Conservation (phyloP, 768 basidiomycete species). For the Clitopilus passeckerianus region DNA sequence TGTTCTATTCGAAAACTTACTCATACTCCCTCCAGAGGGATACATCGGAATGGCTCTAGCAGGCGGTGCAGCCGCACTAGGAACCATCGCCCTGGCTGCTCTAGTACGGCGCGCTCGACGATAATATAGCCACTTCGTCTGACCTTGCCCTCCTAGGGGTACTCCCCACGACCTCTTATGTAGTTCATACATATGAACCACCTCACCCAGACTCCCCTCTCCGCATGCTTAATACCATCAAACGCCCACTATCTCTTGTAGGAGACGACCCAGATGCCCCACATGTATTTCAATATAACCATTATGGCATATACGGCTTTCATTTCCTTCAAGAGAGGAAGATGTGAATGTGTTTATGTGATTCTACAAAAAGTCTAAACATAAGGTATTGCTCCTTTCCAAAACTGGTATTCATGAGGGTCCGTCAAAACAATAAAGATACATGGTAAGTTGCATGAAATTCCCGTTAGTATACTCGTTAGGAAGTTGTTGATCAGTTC, state of each 20-base stretch:
- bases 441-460: background rate
- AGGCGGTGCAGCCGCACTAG: constrained; percentile 84
- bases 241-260: too few species aligned
- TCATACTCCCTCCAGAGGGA: constrained; percentile 58
- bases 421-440: background rate
- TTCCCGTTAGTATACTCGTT: background rate
- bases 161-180: background rate
- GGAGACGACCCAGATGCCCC: too few species aligned
- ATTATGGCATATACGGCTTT: too few species aligned
- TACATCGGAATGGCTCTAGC: constrained; percentile 97
- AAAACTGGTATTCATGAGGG: background rate
- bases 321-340: too few species aligned
- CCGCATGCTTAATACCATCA: background rate
- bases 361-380: background rate
- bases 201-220: background rate
- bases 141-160: background rate
- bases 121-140: constrained; percentile 20
- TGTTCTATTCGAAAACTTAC: constrained; percentile 1
- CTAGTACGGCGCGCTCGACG: constrained; percentile 78
- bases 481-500: background rate
- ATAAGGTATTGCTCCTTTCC: background rate
- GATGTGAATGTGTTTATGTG: background rate
- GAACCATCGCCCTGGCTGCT: constrained; percentile 67
- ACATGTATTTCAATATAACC: too few species aligned
- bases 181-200: background rate